A percentile compares a stretch with the other conserved stretches of the same genome.
Evolutionary conservation across 2,329 filamentous ascomycete genomes (phyloP).

Genomic region (Elsinoe batatas): DNA sequence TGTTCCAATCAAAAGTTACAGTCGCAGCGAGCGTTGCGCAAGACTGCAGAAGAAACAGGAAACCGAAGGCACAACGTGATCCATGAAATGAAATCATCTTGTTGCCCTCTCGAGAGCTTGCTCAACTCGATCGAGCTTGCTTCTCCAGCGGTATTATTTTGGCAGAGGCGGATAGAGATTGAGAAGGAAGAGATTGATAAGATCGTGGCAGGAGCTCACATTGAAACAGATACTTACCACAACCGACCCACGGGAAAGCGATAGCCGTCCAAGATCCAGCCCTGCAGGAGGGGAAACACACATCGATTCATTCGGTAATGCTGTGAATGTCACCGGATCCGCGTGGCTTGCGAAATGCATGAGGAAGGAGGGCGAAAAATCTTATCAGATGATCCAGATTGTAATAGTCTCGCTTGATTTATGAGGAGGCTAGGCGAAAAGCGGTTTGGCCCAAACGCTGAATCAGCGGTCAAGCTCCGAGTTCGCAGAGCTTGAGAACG

Average conservation of each 20-base stretch:
- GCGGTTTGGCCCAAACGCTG: not conserved
- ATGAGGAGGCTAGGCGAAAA: not conserved
- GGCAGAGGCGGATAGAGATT: not conserved
- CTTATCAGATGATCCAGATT: slow-evolving; percentile 11
- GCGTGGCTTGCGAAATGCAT: not conserved
- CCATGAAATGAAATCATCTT: not conserved
- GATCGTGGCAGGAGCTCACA: slow-evolving; percentile 6
- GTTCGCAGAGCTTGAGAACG: not conserved
- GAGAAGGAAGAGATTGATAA: slow-evolving; percentile 16
- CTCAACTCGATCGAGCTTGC: too few relatives aligned
- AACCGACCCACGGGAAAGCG: not conserved
- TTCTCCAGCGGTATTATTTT: not conserved
- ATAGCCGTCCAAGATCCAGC: not conserved
- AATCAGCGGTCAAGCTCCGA: not conserved
- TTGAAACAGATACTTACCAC: not conserved
- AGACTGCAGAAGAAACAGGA: slow-evolving; percentile 33
- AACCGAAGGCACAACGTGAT: slow-evolving; percentile 30
- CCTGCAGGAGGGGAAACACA: not conserved
- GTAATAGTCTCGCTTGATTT: not conserved
- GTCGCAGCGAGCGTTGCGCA: slow-evolving; percentile 19
- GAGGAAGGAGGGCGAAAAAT: not conserved
- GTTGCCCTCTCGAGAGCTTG: not conserved
- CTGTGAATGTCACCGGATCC: not conserved
- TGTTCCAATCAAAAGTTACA: slow-evolving; percentile 42
- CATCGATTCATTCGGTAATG: not conserved